Base-by-base conservation (phyloP, 2,329 filamentous ascomycete genomes). In the Fusarium sp. region DNA sequence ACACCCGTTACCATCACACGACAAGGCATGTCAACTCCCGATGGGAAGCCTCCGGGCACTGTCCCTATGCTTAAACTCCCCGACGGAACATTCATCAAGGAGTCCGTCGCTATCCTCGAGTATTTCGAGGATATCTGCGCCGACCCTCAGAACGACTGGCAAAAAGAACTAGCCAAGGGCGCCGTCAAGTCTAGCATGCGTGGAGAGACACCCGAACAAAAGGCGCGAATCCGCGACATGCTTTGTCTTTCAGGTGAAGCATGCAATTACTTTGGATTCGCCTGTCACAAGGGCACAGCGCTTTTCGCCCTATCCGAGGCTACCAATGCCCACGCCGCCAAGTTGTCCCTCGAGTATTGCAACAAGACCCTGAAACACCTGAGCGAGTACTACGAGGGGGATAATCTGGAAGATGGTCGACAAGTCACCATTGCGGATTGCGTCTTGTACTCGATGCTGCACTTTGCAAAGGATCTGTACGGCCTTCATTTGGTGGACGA, bases 121-220 rank as follows among this genome's bases (percentile, higher is more conserved):
- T 76, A 76, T 8, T 47, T 76, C 1, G 74, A 76, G 17, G 74
- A 75, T 4, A 73, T 69, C 0, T 76, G 74, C n/a, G 52, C 72
- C 12, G 4, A 64, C 2, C 74, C 74, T 0, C 40, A 62, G 14
- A 54, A 63, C 4, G 17, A 52, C 0, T 76, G 74, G 74, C 66
- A 76, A 3, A 0, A 35, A 3, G 66, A 75, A 3, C 22, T 76
- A 0, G 57, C 60, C 0, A 59, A 66, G 1, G 6, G 5, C 4
- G 52, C 38, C 5, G 52, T 20, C 2, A 40, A 27, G 0, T 9
- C 8, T 0, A 64, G 40, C 22, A 63, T 76, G 69, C 54, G 65
- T 5, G 74, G 74, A 6, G 12, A 27, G 0, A 67, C 64, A 0
- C 38, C 74, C 0, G 66, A 70, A 32, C 61, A 75, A 6, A 75